These are phyloP conservation scores for Pyrenophora seminiperda DNA, from an alignment of 2,329 filamentous ascomycete genomes.

Conservation along the genomic window DNA sequence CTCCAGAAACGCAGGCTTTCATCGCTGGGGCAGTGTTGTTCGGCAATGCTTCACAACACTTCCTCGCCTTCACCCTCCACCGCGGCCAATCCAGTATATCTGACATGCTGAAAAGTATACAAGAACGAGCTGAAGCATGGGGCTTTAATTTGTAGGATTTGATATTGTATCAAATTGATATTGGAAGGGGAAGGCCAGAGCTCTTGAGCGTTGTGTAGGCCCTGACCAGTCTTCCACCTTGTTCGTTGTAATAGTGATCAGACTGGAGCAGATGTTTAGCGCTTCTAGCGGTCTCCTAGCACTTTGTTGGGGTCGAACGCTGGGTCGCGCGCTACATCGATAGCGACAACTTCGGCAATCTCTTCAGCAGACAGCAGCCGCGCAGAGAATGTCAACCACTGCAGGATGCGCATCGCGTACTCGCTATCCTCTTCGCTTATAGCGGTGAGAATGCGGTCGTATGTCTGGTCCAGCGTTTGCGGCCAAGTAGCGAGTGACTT, in stretches of 20 bases:
- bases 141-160: neutral
- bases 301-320: slow-evolving; percentile 44
- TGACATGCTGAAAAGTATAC: neutral
- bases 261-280: slow-evolving; percentile 40
- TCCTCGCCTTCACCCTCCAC: neutral
- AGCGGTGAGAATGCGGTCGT: slow-evolving; percentile 33
- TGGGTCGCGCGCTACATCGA: slow-evolving; percentile 30
- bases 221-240: neutral
- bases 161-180: neutral
- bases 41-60: neutral
- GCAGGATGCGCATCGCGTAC: slow-evolving; percentile 30
- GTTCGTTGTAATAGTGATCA: slow-evolving; percentile 32
- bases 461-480: slow-evolving; percentile 34
- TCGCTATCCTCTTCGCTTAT: slow-evolving; percentile 22
- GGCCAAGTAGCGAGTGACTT: slow-evolving; percentile 29
- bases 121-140: neutral
- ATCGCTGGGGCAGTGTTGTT: neutral
- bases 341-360: slow-evolving; percentile 31
- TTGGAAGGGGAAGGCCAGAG: neutral
- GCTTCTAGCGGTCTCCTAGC: slow-evolving; percentile 40
- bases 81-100: neutral
- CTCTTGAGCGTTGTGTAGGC: no score
- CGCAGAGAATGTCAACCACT: slow-evolving; percentile 32
- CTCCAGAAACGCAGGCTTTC: neutral
- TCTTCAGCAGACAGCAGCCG: slow-evolving; percentile 29